Evolutionary conservation across 805 yeast genomes (phyloP).

Genomic region (Debaryomyces prosopidis): DNA sequence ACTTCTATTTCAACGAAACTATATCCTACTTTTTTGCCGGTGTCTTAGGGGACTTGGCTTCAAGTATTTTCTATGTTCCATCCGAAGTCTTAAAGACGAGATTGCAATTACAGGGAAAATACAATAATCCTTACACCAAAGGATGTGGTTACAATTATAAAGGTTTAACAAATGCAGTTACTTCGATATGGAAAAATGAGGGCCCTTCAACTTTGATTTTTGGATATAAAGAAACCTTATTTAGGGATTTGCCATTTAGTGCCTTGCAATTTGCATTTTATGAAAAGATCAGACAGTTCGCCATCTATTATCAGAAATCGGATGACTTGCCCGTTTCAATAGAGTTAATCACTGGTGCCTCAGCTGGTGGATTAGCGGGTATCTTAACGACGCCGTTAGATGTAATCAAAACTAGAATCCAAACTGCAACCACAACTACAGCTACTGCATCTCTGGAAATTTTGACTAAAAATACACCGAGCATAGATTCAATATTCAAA

Average conservation of each 20-base stretch:
- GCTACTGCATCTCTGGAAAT: background rate
- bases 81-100: constrained; percentile 93
- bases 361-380: constrained; percentile 95
- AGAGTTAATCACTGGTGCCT: constrained; percentile 88
- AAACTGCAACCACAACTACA: constrained; percentile 64
- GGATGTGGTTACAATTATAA: constrained; percentile 83
- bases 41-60: constrained; percentile 88
- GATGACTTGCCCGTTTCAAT: constrained; percentile 53
- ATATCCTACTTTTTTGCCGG: constrained; percentile 82
- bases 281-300: constrained; percentile 72
- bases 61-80: constrained; percentile 89
- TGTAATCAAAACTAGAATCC: constrained; percentile 89
- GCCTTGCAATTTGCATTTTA: constrained; percentile 96
- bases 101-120: constrained; percentile 86
- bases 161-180: constrained; percentile 70
- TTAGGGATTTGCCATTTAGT: constrained; percentile 92
- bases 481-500: constrained; percentile 5
- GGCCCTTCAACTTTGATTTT: constrained; percentile 76
- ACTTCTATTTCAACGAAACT: constrained; percentile 71
- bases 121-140: constrained; percentile 71
- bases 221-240: constrained; percentile 93
- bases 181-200: constrained; percentile 63
- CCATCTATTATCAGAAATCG: constrained; percentile 40
- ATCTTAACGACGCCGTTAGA: constrained; percentile 86
- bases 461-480: background rate